A percentile compares a stretch with the other conserved stretches of the same genome.
These are phyloP conservation scores for Leptographium radiaticola DNA, from an alignment of 2,329 filamentous ascomycete genomes.

Conservation along the genomic window DNA sequence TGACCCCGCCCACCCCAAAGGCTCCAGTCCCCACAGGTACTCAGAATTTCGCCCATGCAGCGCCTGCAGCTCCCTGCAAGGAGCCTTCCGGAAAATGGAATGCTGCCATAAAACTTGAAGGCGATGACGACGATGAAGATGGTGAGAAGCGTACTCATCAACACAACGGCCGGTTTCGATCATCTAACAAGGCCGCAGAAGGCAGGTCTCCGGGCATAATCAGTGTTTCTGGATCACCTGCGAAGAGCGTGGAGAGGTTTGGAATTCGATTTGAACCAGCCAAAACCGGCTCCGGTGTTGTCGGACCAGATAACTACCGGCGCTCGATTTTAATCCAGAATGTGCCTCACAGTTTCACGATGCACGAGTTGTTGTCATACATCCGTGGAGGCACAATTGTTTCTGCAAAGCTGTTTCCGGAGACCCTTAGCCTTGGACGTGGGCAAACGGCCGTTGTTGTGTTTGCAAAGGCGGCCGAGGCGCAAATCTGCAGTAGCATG, in stretches of 20 bases:
- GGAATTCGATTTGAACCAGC: conserved; percentile 5
- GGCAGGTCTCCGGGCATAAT: conserved; percentile 2
- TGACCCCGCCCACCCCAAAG: background rate
- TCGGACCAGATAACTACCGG: background rate
- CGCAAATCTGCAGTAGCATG: background rate
- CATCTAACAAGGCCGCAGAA: conserved; percentile 2
- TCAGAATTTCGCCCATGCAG: background rate
- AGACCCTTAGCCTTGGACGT: background rate
- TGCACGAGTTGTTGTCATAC: conserved; percentile 7
- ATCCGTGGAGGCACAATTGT: conserved; percentile 8
- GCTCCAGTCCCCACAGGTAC: background rate
- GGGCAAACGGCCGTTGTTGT: conserved; percentile 7
- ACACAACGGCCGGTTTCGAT: background rate
- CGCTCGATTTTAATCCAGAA: conserved; percentile 9
- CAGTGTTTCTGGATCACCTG: background rate
- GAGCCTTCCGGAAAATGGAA: background rate
- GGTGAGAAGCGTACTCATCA: background rate
- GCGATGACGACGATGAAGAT: background rate
- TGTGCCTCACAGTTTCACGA: conserved; percentile 1
- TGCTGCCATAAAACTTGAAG: background rate
- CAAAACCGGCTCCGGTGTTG: background rate
- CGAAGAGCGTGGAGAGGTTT: conserved; percentile 4
- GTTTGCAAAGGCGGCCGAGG: conserved; percentile 6
- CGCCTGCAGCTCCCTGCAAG: background rate
- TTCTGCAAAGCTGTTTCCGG: conserved; percentile 1